A percentile compares a stretch with the other conserved stretches of the same genome.
phyloP scores from a whole-genome alignment of 805 yeast genomes.

The Komagataella phaffii region DNA sequence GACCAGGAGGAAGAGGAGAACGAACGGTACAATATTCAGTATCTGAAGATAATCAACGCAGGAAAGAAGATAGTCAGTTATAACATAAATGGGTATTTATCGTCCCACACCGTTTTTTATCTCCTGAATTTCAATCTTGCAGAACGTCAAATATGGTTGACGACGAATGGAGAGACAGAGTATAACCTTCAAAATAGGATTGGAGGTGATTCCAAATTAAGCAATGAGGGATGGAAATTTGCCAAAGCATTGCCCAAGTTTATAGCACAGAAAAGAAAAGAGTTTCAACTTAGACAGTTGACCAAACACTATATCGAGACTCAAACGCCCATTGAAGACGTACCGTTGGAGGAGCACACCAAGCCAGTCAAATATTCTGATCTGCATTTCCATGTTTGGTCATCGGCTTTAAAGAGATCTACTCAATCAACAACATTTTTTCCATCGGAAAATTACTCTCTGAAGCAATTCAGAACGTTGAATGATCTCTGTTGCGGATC shows the following conservation, averaged over 20 bases:
- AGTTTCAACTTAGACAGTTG: slow-evolving; percentile 18
- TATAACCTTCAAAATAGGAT: slow-evolving; percentile 12
- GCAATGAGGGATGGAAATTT: slow-evolving; percentile 16
- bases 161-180: slow-evolving; percentile 19
- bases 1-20: slow-evolving; percentile 33
- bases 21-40: slow-evolving; percentile 35
- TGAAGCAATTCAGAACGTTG: slow-evolving; percentile 19
- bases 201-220: slow-evolving; percentile 20
- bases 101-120: slow-evolving; percentile 44
- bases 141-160: slow-evolving; percentile 23
- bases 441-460: slow-evolving; percentile 13
- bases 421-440: slow-evolving; percentile 18
- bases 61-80: slow-evolving; percentile 42
- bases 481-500: slow-evolving; percentile 22
- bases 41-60: slow-evolving; percentile 50
- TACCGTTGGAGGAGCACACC: slow-evolving; percentile 6
- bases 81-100: slow-evolving; percentile 43
- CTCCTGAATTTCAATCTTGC: slow-evolving; percentile 25
- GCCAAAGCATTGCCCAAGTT: slow-evolving; percentile 21
- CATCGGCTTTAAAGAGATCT: slow-evolving; percentile 17
- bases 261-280: slow-evolving; percentile 18
- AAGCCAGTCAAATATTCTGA: slow-evolving; percentile 11
- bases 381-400: slow-evolving; percentile 18
- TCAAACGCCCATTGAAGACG: slow-evolving; percentile 10
- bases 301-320: slow-evolving; percentile 16